phyloP scores from a whole-genome alignment of 768 basidiomycete genomes.

The Tephrocybe rancida region DNA sequence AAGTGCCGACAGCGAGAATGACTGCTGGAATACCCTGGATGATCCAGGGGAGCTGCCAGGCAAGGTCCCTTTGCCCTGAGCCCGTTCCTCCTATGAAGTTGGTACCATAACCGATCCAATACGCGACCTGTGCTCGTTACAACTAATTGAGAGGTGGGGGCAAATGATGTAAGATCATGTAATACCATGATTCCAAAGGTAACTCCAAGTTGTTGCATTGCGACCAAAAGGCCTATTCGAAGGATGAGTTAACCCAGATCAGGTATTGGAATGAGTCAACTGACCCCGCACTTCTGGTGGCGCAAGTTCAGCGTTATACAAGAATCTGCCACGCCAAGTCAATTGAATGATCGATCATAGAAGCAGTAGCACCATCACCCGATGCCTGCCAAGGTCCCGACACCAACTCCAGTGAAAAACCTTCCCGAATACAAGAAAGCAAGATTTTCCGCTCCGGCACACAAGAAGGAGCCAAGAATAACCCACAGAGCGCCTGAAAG shows the following conservation, averaged over 20 bases:
- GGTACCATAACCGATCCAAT: constrained; percentile 20
- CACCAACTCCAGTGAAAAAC: constrained; percentile 18
- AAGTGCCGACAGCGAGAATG: constrained; percentile 24
- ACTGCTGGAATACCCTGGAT: constrained; percentile 39
- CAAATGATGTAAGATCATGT: not conserved
- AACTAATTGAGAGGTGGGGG: not conserved
- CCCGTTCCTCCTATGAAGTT: constrained; percentile 20
- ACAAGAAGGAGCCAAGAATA: constrained; percentile 16
- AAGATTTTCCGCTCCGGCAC: constrained; percentile 16
- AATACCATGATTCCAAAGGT: constrained; percentile 18
- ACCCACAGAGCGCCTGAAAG: constrained; percentile 20
- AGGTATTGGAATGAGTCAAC: not conserved
- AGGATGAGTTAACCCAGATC: not conserved
- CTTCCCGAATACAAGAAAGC: constrained; percentile 18
- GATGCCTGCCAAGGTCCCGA: constrained; percentile 17
- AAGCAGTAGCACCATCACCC: constrained; percentile 3
- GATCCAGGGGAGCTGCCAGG: constrained; percentile 21
- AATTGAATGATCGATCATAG: not conserved
- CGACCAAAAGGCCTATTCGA: constrained; percentile 14
- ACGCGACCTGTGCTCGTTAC: constrained; percentile 11
- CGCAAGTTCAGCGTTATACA: constrained; percentile 19
- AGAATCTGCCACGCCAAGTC: constrained; percentile 3
- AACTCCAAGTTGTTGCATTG: constrained; percentile 20
- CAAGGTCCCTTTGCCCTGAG: constrained; percentile 11
- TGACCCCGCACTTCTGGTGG: constrained; percentile 18